Base-by-base conservation (phyloP, 2,329 filamentous ascomycete species). In the Allantophomopsis lycopodina region DNA sequence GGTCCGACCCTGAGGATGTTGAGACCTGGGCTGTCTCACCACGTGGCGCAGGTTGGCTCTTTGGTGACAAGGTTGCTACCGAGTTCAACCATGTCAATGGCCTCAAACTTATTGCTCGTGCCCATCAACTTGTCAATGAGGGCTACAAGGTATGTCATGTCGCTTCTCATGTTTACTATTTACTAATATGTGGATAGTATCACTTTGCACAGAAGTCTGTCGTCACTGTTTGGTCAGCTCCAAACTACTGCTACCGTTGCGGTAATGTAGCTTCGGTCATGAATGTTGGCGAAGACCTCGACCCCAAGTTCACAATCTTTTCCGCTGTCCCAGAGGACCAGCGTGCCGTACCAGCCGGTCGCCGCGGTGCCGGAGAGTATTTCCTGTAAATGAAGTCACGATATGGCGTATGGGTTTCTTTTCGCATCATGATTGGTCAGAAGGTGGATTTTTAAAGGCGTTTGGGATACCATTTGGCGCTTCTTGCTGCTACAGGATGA, bases 151-250 rank as follows among this genome's bases (percentile, higher is more conserved):
- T 69, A 58, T 42, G 53, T 23, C 38, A 14, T 20, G 16, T n/a
- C 34, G 7, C 7, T 36, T 32, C 11, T 28, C 7, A 21, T 6
- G 17, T 35, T 32, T 14, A 20, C 32, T 40, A 12, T 42, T 40
- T 45, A 14, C 55, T 64, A 50, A 64, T 45, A 21, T 20, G 23
- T 6, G 38, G 28, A 3, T 41, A 85, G 75, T 96, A 93, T 59
- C 89, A 96, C 58, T 96, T 96, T 62, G 73, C 82, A 40, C 84
- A 94, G 58, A 89, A 91, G 63, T 93, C 93, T 11, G 88, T 95
- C 33, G 88, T 94, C 14, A 83, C 78, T 1, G 78, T 83, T 17
- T 83, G 78, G 71, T 93, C 84, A 1, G 88, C 88, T 8, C 88
- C 88, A 1, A 95, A 95, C 59, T 95, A 95, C 66, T 95, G 88